Conservation (phyloP, 148 eudicot species). For the Drosera capensis region DNA sequence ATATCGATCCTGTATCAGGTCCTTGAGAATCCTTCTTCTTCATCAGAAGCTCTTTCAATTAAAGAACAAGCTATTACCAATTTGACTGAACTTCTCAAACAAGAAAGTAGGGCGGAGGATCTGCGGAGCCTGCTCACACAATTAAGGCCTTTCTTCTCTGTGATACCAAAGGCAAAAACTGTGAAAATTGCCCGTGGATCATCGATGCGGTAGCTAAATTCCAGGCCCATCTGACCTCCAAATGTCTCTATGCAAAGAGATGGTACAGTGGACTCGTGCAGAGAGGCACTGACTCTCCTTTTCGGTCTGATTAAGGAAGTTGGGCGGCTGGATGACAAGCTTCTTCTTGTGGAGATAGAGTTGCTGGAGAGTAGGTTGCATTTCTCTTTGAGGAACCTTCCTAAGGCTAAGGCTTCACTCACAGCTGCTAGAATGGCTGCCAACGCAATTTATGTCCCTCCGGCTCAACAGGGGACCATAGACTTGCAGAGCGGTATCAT, state of each 20-base stretch:
- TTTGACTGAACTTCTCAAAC: slow-evolving; percentile 27
- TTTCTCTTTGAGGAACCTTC: slow-evolving; percentile 35
- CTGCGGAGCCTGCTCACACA: slow-evolving; percentile 30
- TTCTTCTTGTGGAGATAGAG: slow-evolving; percentile 36
- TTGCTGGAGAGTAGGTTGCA: slow-evolving; percentile 35
- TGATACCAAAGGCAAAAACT: slow-evolving; percentile 35
- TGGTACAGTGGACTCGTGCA: slow-evolving; percentile 31
- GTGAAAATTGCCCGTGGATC: slow-evolving; percentile 38
- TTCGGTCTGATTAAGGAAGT: slow-evolving; percentile 34
- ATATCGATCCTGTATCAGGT: slow-evolving; percentile 30
- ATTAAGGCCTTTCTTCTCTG: slow-evolving; percentile 22
- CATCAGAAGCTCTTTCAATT: slow-evolving; percentile 24
- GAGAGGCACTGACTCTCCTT: slow-evolving; percentile 32
- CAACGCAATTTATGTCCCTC: slow-evolving; percentile 39
- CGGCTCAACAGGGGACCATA: slow-evolving; percentile 39
- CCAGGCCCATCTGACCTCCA: slow-evolving; percentile 32
- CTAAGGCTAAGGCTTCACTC: slow-evolving; percentile 41
- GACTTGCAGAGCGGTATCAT: slow-evolving; percentile 37
- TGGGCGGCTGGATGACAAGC: slow-evolving; percentile 36
- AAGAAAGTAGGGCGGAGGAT: slow-evolving; percentile 26
- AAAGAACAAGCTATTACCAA: slow-evolving; percentile 34
- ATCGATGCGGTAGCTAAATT: slow-evolving; percentile 36
- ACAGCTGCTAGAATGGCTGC: slow-evolving; percentile 43
- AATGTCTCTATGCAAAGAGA: slow-evolving; percentile 37
- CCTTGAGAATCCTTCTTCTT: slow-evolving; percentile 26